Conservation (phyloP, 2,329 filamentous ascomycete species). For the Davidsoniella virescens region DNA sequence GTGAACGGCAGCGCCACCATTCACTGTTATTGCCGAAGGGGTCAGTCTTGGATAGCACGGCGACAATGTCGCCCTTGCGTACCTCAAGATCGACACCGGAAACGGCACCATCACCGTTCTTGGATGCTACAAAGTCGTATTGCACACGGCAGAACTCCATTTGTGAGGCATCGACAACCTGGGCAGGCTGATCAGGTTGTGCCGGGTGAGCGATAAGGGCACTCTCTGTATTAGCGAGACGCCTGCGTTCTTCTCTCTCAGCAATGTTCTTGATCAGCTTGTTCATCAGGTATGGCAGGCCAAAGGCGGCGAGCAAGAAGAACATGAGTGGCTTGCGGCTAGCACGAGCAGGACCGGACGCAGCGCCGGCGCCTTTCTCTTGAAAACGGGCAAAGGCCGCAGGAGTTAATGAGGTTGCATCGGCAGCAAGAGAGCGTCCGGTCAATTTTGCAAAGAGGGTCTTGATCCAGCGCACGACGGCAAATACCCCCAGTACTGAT, state of each 20-base stretch:
- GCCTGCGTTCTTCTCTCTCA: conserved; percentile 56
- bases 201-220: conserved; percentile 23
- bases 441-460: conserved; percentile 85
- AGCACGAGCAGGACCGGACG: conserved; percentile 51
- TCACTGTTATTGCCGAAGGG: conserved; percentile 83
- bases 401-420: conserved; percentile 73
- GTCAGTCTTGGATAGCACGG: conserved; percentile 82
- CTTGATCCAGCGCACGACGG: conserved; percentile 84
- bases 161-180: conserved; percentile 66
- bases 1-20: conserved; percentile 90
- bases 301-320: conserved; percentile 87
- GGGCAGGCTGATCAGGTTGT: conserved; percentile 31
- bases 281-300: conserved; percentile 89
- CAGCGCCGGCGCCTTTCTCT: conserved; percentile 43
- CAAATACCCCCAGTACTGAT: conserved; percentile 88
- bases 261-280: conserved; percentile 80
- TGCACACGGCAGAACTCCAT: conserved; percentile 91
- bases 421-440: conserved; percentile 74
- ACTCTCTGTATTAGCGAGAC: conserved; percentile 30
- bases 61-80: conserved; percentile 89
- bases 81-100: conserved; percentile 76
- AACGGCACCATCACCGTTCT: conserved; percentile 33
- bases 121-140: conserved; percentile 83
- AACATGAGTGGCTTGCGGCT: conserved; percentile 93
- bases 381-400: conserved; percentile 83